A percentile compares a stretch with the other conserved stretches of the same genome.
Evolutionary conservation across 2,329 filamentous ascomycete species (phyloP).

Genomic region (Elsinoe perseae): DNA sequence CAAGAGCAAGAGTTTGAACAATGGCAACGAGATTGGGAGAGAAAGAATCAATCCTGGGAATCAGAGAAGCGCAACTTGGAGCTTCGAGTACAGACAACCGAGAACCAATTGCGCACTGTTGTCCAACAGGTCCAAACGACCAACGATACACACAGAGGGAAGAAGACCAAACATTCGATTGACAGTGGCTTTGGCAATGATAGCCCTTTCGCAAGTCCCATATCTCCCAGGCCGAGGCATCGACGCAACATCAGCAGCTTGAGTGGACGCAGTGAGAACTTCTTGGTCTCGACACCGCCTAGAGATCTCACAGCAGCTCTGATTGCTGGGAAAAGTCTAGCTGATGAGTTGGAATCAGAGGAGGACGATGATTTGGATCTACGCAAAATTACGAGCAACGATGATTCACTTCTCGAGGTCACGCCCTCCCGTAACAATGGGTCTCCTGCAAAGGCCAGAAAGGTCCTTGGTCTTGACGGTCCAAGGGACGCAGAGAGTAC

Average conservation of each 20-base stretch:
- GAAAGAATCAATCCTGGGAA: constrained; percentile 78
- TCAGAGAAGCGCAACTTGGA: constrained; percentile 75
- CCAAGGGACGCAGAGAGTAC: background rate
- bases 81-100: constrained; percentile 79
- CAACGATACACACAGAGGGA: constrained; percentile 53
- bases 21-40: constrained; percentile 71
- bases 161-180: constrained; percentile 45
- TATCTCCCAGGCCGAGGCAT: constrained; percentile 22
- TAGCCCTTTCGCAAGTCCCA: constrained; percentile 64
- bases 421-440: background rate
- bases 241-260: constrained; percentile 30
- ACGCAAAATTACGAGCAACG: constrained; percentile 52
- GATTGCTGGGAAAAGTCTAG: constrained; percentile 62
- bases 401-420: constrained; percentile 45
- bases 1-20: constrained; percentile 79
- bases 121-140: constrained; percentile 71
- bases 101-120: constrained; percentile 73
- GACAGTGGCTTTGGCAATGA: constrained; percentile 50
- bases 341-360: constrained; percentile 84
- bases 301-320: background rate
- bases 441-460: constrained; percentile 1
- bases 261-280: constrained; percentile 31
- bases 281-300: background rate
- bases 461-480: constrained; percentile 12
- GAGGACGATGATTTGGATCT: constrained; percentile 61